phyloP scores from a whole-genome alignment of 2,329 filamentous ascomycete species.

The Stromatinia cepivora region DNA sequence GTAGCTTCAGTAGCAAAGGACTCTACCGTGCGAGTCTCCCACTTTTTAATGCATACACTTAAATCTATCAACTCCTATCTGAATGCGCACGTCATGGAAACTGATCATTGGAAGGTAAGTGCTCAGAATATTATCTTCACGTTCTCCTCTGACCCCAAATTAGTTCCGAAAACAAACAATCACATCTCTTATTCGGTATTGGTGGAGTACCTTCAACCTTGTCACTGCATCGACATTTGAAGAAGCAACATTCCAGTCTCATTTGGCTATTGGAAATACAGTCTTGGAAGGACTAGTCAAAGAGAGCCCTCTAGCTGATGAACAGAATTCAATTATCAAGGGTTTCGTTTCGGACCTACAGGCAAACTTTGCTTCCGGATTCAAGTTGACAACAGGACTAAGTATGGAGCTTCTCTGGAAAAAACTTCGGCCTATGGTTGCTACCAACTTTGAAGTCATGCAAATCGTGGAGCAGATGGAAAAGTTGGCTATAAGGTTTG shows the following conservation, averaged over 20 bases:
- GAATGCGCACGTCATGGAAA: constrained; percentile 35
- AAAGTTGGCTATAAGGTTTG: constrained; percentile 58
- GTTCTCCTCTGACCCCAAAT: neutral
- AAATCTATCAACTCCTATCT: constrained; percentile 49
- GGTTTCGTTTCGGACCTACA: constrained; percentile 46
- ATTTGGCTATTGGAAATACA: constrained; percentile 49
- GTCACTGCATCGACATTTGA: constrained; percentile 53
- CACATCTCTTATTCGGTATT: constrained; percentile 51
- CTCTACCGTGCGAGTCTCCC: constrained; percentile 55
- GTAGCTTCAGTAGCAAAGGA: constrained; percentile 60
- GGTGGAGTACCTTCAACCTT: constrained; percentile 54
- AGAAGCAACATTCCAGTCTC: constrained; percentile 64
- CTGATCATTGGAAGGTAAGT: constrained; percentile 39
- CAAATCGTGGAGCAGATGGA: constrained; percentile 54
- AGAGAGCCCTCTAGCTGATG: neutral
- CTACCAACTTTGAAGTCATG: constrained; percentile 50
- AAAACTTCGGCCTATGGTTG: constrained; percentile 62
- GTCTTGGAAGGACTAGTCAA: constrained; percentile 21
- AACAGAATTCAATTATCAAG: constrained; percentile 22
- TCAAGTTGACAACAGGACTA: constrained; percentile 71
- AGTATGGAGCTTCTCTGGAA: constrained; percentile 82
- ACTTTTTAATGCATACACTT: constrained; percentile 52
- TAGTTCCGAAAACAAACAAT: constrained; percentile 44
- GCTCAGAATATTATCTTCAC: neutral
- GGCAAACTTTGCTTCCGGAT: constrained; percentile 65